These are phyloP conservation scores for Mangifera indica DNA, from an alignment of 345 rosid species.

Conservation along the genomic window DNA sequence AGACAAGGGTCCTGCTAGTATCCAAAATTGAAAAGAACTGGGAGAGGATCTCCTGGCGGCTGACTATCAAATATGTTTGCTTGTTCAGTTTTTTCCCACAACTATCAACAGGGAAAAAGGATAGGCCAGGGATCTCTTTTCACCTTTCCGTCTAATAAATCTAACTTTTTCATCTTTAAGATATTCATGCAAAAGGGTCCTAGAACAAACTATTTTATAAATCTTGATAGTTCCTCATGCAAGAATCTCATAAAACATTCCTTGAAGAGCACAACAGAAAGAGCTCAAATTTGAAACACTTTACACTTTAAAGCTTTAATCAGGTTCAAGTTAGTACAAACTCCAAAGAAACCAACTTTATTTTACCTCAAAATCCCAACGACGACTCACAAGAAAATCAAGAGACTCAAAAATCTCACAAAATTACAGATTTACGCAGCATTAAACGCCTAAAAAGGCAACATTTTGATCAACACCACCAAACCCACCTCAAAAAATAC, in stretches of 20 bases:
- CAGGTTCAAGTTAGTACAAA: slow-evolving; percentile 9
- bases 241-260: slow-evolving; percentile 19
- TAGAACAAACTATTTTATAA: no score
- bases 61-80: neutral
- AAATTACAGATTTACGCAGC: neutral
- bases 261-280: slow-evolving; percentile 16
- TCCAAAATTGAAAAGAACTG: neutral
- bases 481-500: neutral
- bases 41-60: neutral
- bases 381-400: slow-evolving; percentile 22
- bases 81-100: neutral
- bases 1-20: neutral
- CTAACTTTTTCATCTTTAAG: slow-evolving; percentile 73
- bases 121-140: slow-evolving; percentile 75
- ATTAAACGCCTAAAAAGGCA: neutral
- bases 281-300: neutral
- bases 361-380: slow-evolving; percentile 1
- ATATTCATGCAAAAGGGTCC: neutral
- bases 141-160: slow-evolving; percentile 56
- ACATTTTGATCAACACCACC: neutral
- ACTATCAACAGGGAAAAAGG: slow-evolving; percentile 73
- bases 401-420: slow-evolving; percentile 16
- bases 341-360: slow-evolving; percentile 7
- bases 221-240: neutral
- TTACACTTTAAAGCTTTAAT: slow-evolving; percentile 1